Evolutionary conservation across 78 protist genomes (phyloP), one percentile per base, ranked within the genome.

Genomic region (Dictyostelium firmibasis): DNA sequence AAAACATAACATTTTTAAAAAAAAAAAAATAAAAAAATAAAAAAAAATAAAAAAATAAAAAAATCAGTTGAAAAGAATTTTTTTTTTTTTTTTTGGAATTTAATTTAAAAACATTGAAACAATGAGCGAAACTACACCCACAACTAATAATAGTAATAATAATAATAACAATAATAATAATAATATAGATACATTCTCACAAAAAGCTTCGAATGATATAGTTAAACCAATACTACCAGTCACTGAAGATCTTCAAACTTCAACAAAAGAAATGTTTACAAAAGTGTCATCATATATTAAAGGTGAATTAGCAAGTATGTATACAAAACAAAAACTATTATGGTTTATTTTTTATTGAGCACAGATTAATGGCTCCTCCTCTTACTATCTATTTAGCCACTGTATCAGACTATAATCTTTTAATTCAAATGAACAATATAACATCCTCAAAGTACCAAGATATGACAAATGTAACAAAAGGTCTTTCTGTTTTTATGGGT

Each of bases 401-500:
- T 43, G 86, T 84, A 29, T 36, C 95, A 8, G 95, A 92, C 33
- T 92, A 92, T 50, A 92, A 92, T 31, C 57, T 92, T 31, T 85
- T 92, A 43, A 60, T 85, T 64, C 85, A 82, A 79, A 92, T 92
- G 95, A 92, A 92, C 70, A 83, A 82, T 79, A 44, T 85, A 23
- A 92, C 95, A 18, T 20, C 95, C 0, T 23, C 91, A 4, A 92
- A 92, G 47, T 92, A 92, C 53, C 84, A 92, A 31, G 95, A 92
- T 85, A 92, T 92, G 95, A 81, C 86, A 29, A 76, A 92, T 13
- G 67, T 82, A 18, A 85, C 95, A 1, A 85, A 92, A 50, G 95
- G 95, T 41, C 29, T 92, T 11, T 77, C 92, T 2, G 38, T 85
- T 23, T 92, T 67, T 62, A 92, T 92, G 95, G 44, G 79, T 64